These are phyloP conservation scores for Poa pratensis DNA, from an alignment of 176 grass and related monocot species.

Conservation along the genomic window DNA sequence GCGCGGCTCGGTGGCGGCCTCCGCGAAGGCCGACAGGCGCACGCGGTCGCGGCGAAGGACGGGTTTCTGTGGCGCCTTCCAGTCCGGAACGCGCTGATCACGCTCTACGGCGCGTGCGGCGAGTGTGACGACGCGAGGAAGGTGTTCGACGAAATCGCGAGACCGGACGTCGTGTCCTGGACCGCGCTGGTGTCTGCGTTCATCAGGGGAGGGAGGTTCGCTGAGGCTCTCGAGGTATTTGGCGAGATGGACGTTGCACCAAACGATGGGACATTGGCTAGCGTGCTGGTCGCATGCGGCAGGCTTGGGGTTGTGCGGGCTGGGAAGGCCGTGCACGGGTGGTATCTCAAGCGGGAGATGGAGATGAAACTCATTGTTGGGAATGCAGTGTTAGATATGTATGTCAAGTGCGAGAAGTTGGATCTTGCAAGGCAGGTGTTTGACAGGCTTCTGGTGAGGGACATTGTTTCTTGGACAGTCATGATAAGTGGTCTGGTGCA, in stretches of 20 bases:
- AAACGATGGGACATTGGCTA: constrained; percentile 42
- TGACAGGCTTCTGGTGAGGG: constrained; percentile 37
- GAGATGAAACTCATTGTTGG: constrained; percentile 34
- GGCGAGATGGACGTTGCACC: constrained; percentile 36
- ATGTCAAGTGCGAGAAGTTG: constrained; percentile 55
- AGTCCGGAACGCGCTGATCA: constrained; percentile 53
- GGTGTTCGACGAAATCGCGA: constrained; percentile 63
- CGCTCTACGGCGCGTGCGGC: constrained; percentile 35
- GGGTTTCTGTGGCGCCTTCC: constrained; percentile 40
- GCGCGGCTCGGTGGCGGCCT: constrained; percentile 33
- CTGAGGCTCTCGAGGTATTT: constrained; percentile 34
- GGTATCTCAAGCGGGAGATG: constrained; percentile 35
- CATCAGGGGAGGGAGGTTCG: constrained; percentile 33
- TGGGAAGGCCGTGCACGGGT: constrained; percentile 43
- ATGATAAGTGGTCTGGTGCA: constrained; percentile 59
- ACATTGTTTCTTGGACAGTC: constrained; percentile 54
- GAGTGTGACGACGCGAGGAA: constrained; percentile 26
- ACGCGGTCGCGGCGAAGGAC: constrained; percentile 33
- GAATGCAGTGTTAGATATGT: constrained; percentile 58
- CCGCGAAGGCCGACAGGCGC: constrained; percentile 37
- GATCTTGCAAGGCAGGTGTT: constrained; percentile 43
- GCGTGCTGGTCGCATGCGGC: constrained; percentile 39
- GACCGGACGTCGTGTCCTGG: constrained; percentile 54
- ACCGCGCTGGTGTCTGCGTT: constrained; percentile 46
- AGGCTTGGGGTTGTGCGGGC: constrained; percentile 29